Base-by-base conservation (phyloP, 257 asterid species). In the Solanum ossicruentum region DNA sequence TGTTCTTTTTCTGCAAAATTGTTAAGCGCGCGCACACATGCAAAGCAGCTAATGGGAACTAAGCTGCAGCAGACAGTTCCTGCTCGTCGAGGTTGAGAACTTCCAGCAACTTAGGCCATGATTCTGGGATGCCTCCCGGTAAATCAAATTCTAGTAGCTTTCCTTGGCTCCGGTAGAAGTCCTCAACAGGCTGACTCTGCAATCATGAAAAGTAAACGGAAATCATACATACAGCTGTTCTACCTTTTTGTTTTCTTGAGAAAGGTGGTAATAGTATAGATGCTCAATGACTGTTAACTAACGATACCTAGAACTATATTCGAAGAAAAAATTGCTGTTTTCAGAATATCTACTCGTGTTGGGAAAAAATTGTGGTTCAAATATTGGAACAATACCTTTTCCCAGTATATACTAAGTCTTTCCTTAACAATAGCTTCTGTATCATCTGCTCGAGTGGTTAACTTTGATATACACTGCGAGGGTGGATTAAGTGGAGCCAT, bases 401-500 rank as follows among this genome's bases (percentile, higher is more conserved):
- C 99, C 61, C 86, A 89, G 81, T 97, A 97, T 65, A 95, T 63
- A 41, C 86, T 89, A 60, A 97, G 98, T 88, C 99, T 92, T 91
- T 94, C 97, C 82, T 86, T 95, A 18, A 97, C 97, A 80, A 95
- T 91, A 72, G 85, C 86, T 89, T 94, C 98, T 36, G 98, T 95
- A 87, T 97, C 99, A 90, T 97, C 99, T 7, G 98, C 89, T 23
- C 99, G 98, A 87, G 98, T 95, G 52, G 90, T 86, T 87, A 97
- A 98, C 93, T 97, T 97, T 43, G 96, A 88, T 63, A 84, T 91
- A 85, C 99, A 97, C 21, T 92, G 91, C 10, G 96, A 43, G 83
- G 99, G 98, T 57, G 98, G 95, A 84, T 69, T 93, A 84, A 97
- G 98, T 39, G 99, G 99, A 85, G 90, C 98, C 99, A 97, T 97